phyloP scores from a whole-genome alignment of 2,329 filamentous ascomycete species.

The Aspergillus pseudoviridinutans region DNA sequence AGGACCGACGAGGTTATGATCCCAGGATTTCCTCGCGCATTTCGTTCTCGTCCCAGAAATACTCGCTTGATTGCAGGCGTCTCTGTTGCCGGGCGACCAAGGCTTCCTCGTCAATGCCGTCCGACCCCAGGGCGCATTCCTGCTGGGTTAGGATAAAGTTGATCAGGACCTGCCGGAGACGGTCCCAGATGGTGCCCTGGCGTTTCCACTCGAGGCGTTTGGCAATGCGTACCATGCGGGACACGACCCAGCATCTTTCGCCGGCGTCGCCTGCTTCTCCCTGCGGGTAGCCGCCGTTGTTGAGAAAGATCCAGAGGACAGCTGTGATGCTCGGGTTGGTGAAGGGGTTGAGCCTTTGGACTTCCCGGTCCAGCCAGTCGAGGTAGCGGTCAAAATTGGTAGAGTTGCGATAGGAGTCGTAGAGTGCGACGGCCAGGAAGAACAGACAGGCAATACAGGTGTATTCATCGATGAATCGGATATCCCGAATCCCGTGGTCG shows the following conservation, averaged over 20 bases:
- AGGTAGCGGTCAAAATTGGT: conserved; percentile 25
- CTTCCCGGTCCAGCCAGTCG: conserved; percentile 24
- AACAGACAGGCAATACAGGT: conserved; percentile 29
- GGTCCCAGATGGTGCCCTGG: conserved; percentile 25
- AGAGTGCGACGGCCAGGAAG: conserved; percentile 26
- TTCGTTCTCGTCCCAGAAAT: conserved; percentile 26
- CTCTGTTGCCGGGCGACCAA: conserved; percentile 20
- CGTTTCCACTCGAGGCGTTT: conserved; percentile 30
- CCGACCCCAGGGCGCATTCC: conserved; percentile 25
- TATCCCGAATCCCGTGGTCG: conserved; percentile 29
- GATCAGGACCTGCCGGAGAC: conserved; percentile 21
- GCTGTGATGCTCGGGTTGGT: conserved; percentile 27
- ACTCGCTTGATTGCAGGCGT: conserved; percentile 7
- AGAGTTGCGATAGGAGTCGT: conserved; percentile 24
- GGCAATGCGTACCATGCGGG: conserved; percentile 28
- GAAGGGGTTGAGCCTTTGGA: conserved; percentile 20
- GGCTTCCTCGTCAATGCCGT: conserved; percentile 17
- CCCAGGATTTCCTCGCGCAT: conserved; percentile 24
- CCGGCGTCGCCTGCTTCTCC: conserved; percentile 19
- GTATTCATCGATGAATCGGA: conserved; percentile 32
- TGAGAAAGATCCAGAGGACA: conserved; percentile 28
- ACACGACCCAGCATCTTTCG: conserved; percentile 30
- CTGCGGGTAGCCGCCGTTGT: conserved; percentile 24
- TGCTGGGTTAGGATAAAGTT: conserved; percentile 26
- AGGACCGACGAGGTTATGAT: conserved; percentile 1